A percentile compares a stretch with the other conserved stretches of the same genome.
Evolutionary conservation across 306 rosid species (phyloP).

Genomic region (Purshia tridentata): DNA sequence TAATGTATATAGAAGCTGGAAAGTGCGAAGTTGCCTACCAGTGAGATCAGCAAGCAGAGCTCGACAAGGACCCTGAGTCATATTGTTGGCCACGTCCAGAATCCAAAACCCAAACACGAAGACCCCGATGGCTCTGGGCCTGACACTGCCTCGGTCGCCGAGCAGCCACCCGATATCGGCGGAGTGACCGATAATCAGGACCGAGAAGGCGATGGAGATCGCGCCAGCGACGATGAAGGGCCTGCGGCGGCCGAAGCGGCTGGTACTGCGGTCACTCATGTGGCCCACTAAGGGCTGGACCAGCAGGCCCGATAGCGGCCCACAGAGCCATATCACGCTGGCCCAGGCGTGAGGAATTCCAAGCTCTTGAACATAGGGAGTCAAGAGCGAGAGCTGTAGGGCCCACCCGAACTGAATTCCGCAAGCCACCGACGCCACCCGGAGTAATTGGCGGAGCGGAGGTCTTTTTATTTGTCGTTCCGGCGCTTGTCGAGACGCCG

Average conservation of each 20-base stretch:
- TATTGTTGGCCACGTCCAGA: slow-evolving; percentile 77
- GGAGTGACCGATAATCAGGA: slow-evolving; percentile 66
- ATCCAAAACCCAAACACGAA: slow-evolving; percentile 86
- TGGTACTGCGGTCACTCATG: slow-evolving; percentile 70
- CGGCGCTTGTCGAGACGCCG: slow-evolving; percentile 33
- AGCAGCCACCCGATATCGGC: slow-evolving; percentile 83
- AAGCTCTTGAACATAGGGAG: slow-evolving; percentile 92
- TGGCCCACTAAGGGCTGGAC: slow-evolving; percentile 91
- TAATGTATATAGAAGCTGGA: background rate
- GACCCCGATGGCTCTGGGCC: slow-evolving; percentile 56
- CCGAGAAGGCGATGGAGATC: slow-evolving; percentile 44
- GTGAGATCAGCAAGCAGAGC: slow-evolving; percentile 93
- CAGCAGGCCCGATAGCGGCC: slow-evolving; percentile 78
- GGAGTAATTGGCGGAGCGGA: slow-evolving; percentile 50
- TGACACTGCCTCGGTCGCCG: slow-evolving; percentile 50
- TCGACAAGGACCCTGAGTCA: slow-evolving; percentile 84
- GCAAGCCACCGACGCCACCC: slow-evolving; percentile 77
- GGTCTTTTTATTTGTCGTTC: slow-evolving; percentile 41
- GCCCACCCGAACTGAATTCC: slow-evolving; percentile 99
- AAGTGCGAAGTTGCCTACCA: slow-evolving; percentile 37
- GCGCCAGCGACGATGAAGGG: slow-evolving; percentile 76
- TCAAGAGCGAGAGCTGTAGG: slow-evolving; percentile 78
- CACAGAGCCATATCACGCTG: slow-evolving; percentile 87
- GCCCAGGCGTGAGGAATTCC: slow-evolving; percentile 96
- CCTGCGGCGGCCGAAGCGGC: slow-evolving; percentile 85